Evolutionary conservation across 2,329 filamentous ascomycete genomes (phyloP).

Genomic region (Tolypocladium ophioglossoides): DNA sequence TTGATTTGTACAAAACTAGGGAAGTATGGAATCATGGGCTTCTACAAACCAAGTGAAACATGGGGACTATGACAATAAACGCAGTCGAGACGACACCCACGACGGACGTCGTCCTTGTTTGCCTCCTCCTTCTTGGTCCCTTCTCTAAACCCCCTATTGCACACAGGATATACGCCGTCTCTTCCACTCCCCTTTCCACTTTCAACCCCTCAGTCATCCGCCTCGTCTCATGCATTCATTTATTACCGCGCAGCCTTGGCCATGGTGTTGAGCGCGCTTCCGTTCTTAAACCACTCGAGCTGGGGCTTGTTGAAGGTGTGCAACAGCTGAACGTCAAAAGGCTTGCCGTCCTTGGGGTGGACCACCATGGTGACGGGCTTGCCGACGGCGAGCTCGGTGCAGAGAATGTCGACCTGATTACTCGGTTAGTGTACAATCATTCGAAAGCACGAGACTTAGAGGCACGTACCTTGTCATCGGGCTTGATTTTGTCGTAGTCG

Average conservation of each 20-base stretch:
- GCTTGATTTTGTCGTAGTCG: slow-evolving; percentile 95
- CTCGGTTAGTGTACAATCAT: neutral
- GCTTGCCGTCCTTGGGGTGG: slow-evolving; percentile 75
- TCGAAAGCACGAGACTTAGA: neutral
- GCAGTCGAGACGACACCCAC: neutral
- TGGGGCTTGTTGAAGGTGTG: slow-evolving; percentile 99
- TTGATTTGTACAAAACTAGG: neutral
- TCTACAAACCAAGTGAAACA: neutral
- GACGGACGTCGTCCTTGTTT: neutral
- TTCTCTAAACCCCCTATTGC: neutral
- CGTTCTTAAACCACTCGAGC: slow-evolving; percentile 99
- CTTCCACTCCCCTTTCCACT: neutral
- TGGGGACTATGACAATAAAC: neutral
- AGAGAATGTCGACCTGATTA: slow-evolving; percentile 71
- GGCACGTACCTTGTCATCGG: slow-evolving; percentile 63
- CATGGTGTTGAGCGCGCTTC: slow-evolving; percentile 97
- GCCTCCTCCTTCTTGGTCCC: neutral
- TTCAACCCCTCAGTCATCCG: neutral
- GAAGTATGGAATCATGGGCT: neutral
- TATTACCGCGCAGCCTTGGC: slow-evolving; percentile 50
- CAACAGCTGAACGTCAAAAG: slow-evolving; percentile 73
- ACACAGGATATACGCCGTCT: neutral
- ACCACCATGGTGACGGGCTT: slow-evolving; percentile 88
- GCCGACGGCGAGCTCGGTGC: slow-evolving; percentile 83
- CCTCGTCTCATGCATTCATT: slow-evolving; percentile 4